Percentiles rank a stretch among this genome's conserved stretches.
Conservation (phyloP, 768 basidiomycete species). For the Naematelia aurantialba region DNA sequence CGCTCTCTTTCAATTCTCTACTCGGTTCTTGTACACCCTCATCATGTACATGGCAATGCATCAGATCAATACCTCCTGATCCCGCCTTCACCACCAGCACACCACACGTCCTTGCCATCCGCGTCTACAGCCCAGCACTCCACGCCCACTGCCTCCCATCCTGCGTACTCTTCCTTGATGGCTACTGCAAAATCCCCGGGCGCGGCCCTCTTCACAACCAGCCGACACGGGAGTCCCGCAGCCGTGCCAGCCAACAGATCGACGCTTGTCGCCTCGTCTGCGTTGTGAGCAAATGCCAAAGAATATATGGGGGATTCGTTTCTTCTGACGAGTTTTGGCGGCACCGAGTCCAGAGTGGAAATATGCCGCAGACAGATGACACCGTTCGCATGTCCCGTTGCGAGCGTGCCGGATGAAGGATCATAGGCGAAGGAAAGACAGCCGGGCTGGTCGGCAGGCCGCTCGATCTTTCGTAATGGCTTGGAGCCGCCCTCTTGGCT, state of each 20-base stretch:
- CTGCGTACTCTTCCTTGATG: conserved; percentile 44
- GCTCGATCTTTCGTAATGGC: neutral
- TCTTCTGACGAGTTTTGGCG: conserved; percentile 28
- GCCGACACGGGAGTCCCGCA: conserved; percentile 40
- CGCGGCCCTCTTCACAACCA: conserved; percentile 13
- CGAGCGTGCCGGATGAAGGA: conserved; percentile 54
- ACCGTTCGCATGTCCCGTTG: conserved; percentile 61
- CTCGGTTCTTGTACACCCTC: neutral
- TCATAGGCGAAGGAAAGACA: conserved; percentile 57
- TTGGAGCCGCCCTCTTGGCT: neutral
- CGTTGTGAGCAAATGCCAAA: conserved; percentile 11
- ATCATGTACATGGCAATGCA: conserved; percentile 7
- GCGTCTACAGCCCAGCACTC: conserved; percentile 30
- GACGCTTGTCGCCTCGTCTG: neutral
- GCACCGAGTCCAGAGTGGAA: conserved; percentile 49
- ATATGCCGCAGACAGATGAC: conserved; percentile 60
- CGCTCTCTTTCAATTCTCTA: no score
- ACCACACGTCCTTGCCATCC: conserved; percentile 32
- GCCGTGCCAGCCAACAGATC: conserved; percentile 41
- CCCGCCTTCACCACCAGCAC: conserved; percentile 46
- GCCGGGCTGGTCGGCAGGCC: conserved; percentile 21
- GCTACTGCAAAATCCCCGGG: conserved; percentile 8
- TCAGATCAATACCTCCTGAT: conserved; percentile 35
- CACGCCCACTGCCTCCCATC: conserved; percentile 45
- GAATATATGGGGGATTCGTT: conserved; percentile 39